These are phyloP conservation scores for Boletus sensibilis DNA, from an alignment of 768 basidiomycete species.

Conservation along the genomic window DNA sequence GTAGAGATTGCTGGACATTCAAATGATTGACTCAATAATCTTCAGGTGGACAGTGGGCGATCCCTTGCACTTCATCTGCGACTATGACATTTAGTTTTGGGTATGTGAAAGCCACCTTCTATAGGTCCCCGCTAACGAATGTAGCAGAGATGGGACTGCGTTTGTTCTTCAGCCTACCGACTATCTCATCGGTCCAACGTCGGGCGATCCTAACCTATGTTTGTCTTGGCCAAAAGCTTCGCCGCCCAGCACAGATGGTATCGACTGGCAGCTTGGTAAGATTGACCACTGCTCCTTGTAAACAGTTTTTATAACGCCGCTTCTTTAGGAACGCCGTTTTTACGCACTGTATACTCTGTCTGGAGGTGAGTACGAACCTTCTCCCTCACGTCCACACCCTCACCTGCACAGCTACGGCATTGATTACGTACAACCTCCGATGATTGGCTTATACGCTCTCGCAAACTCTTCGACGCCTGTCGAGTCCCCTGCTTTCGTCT, in stretches of 20 bases:
- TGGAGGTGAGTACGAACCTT: slow-evolving; percentile 52
- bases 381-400: slow-evolving; percentile 1
- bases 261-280: slow-evolving; percentile 81
- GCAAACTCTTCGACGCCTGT: slow-evolving; percentile 43
- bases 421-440: slow-evolving; percentile 66
- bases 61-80: slow-evolving; percentile 64
- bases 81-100: slow-evolving; percentile 69
- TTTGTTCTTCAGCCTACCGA: slow-evolving; percentile 73
- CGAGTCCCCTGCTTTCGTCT: slow-evolving; percentile 42
- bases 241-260: slow-evolving; percentile 66
- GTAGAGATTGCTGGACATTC: slow-evolving; percentile 14
- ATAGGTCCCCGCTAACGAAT: not conserved
- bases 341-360: slow-evolving; percentile 75
- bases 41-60: slow-evolving; percentile 66
- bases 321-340: slow-evolving; percentile 55
- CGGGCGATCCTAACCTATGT: slow-evolving; percentile 64
- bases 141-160: slow-evolving; percentile 27
- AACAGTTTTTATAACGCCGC: not conserved
- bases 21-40: not conserved
- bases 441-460: slow-evolving; percentile 74
- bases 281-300: not conserved
- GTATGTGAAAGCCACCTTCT: slow-evolving; percentile 36
- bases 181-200: slow-evolving; percentile 70
- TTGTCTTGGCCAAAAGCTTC: slow-evolving; percentile 71
- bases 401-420: slow-evolving; percentile 61